A percentile compares a stretch with the other conserved stretches of the same genome.
Evolutionary conservation across 768 basidiomycete species (phyloP).

Genomic region (Strobilomyces confusus): DNA sequence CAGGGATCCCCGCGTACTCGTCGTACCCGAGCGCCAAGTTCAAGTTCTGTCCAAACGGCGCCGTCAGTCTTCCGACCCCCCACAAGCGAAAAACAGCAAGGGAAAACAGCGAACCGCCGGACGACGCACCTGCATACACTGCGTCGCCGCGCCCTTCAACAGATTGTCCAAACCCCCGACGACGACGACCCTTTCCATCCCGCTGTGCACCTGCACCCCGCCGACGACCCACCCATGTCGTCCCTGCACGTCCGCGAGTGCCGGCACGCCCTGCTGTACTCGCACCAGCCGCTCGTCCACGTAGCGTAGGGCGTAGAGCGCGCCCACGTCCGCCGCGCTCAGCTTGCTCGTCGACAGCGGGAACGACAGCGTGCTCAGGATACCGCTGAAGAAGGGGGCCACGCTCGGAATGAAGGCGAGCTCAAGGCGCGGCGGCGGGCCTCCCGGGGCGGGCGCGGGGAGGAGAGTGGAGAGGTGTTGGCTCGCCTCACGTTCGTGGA

Average conservation of each 20-base stretch:
- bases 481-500: slow-evolving; percentile 95
- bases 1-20: slow-evolving; percentile 76
- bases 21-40: slow-evolving; percentile 88
- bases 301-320: slow-evolving; percentile 78
- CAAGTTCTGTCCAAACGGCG: slow-evolving; percentile 57
- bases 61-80: background rate
- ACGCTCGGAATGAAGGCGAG: slow-evolving; percentile 87
- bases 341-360: slow-evolving; percentile 62
- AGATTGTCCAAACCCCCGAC: slow-evolving; percentile 96
- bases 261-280: slow-evolving; percentile 66
- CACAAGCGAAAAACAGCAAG: background rate
- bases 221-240: slow-evolving; percentile 90
- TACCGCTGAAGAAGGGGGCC: slow-evolving; percentile 95
- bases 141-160: slow-evolving; percentile 98
- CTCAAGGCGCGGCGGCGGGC: slow-evolving; percentile 35
- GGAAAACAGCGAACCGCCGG: background rate
- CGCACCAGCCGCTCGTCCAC: slow-evolving; percentile 66
- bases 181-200: slow-evolving; percentile 88
- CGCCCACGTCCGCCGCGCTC: slow-evolving; percentile 66
- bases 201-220: slow-evolving; percentile 89
- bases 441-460: slow-evolving; percentile 1
- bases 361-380: slow-evolving; percentile 81
- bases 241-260: slow-evolving; percentile 68
- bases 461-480: slow-evolving; percentile 72
- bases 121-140: slow-evolving; percentile 84